Percentiles rank a stretch among this genome's conserved stretches.
Evolutionary conservation across 2,329 filamentous ascomycete species (phyloP).

Genomic region (Biscogniauxia mediterranea): DNA sequence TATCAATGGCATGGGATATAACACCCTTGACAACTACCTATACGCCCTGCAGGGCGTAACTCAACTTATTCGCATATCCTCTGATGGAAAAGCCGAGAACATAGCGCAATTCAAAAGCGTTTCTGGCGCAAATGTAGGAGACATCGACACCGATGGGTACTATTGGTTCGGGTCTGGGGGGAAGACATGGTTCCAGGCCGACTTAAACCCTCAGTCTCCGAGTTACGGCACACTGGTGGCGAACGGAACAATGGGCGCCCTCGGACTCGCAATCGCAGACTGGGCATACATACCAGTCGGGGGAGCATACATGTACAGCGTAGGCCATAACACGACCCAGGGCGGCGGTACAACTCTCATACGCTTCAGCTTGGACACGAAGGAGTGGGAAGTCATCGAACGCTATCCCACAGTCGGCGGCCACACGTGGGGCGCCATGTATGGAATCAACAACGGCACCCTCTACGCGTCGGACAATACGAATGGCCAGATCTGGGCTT

Average conservation of each 20-base stretch:
- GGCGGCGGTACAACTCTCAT: conserved; percentile 10
- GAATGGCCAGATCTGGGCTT: conserved; percentile 16
- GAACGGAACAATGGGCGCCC: conserved; percentile 10
- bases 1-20: conserved; percentile 28
- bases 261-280: conserved; percentile 13
- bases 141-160: conserved; percentile 20
- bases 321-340: conserved; percentile 1
- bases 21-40: conserved; percentile 22
- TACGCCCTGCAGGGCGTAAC: conserved; percentile 14
- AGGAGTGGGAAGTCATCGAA: conserved; percentile 11
- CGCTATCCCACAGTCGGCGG: conserved; percentile 8
- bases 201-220: conserved; percentile 12
- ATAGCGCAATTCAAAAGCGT: conserved; percentile 9
- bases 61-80: conserved; percentile 23
- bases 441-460: conserved; percentile 17
- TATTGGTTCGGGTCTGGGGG: conserved; percentile 13
- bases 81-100: conserved; percentile 10
- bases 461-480: conserved; percentile 18
- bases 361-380: conserved; percentile 11
- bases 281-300: conserved; percentile 18
- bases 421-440: conserved; percentile 13
- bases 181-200: conserved; percentile 12
- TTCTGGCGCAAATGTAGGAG: conserved; percentile 13
- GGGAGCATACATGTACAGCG: conserved; percentile 10
- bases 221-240: conserved; percentile 12